These are phyloP conservation scores for Persicaria tinctoria DNA, from an alignment of 148 eudicot genomes.

Conservation along the genomic window DNA sequence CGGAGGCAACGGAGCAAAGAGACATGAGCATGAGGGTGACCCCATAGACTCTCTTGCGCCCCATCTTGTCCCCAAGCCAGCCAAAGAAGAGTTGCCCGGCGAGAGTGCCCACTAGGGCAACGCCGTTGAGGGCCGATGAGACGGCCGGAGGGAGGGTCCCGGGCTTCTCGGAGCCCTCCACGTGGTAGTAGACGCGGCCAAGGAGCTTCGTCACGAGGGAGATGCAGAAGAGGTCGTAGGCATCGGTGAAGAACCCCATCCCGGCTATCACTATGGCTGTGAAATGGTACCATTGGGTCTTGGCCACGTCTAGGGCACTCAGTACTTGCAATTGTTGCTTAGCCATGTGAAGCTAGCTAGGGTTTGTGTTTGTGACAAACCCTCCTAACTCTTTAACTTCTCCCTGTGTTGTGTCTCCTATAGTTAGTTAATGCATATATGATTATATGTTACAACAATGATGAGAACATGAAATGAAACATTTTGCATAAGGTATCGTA, in stretches of 20 bases:
- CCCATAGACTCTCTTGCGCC: conserved; percentile 53
- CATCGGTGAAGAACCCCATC: conserved; percentile 65
- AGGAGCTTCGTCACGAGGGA: conserved; percentile 51
- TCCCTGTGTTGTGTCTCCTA: not conserved
- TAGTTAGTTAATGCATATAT: not conserved
- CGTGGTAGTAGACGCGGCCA: conserved; percentile 51
- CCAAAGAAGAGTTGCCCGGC: conserved; percentile 64
- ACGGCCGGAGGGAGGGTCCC: conserved; percentile 48
- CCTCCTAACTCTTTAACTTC: not conserved
- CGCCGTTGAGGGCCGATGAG: conserved; percentile 47
- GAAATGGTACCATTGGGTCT: conserved; percentile 67
- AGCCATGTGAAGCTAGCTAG: conserved; percentile 23
- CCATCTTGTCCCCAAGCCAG: conserved; percentile 67
- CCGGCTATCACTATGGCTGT: conserved; percentile 59
- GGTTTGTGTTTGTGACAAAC: conserved; percentile 9
- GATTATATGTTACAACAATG: not conserved
- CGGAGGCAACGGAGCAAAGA: conserved; percentile 40
- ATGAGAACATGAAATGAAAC: not conserved
- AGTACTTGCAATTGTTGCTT: conserved; percentile 41
- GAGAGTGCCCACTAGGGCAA: conserved; percentile 50
- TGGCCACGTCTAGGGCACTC: conserved; percentile 47
- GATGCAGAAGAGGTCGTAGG: conserved; percentile 63
- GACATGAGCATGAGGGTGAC: conserved; percentile 57
- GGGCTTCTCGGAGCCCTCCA: conserved; percentile 28
- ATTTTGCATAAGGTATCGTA: not conserved